Evolutionary conservation across 805 yeast genomes (phyloP).

Genomic region (Danielozyma ontarioensis): DNA sequence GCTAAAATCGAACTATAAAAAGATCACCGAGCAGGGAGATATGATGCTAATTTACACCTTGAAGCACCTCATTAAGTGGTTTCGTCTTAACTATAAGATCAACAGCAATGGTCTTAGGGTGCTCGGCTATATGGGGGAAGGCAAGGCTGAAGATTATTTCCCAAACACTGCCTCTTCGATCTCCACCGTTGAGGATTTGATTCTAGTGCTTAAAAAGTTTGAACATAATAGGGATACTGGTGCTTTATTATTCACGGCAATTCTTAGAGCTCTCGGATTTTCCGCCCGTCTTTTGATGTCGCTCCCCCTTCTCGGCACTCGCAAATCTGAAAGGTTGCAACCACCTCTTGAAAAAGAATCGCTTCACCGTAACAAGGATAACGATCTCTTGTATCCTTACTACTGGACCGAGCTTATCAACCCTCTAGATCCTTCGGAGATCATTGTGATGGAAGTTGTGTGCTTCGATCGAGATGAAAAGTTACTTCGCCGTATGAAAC

Average conservation of each 20-base stretch:
- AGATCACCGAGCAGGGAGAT: conserved; percentile 6
- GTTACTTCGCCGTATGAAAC: conserved; percentile 14
- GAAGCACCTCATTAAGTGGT: conserved; percentile 30
- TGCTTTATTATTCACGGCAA: conserved; percentile 27
- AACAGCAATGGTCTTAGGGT: conserved; percentile 25
- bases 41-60: conserved; percentile 20
- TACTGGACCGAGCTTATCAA: conserved; percentile 33
- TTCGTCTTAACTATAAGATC: conserved; percentile 23
- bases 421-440: conserved; percentile 19
- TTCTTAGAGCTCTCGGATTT: conserved; percentile 24
- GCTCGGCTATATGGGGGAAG: conserved; percentile 19
- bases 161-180: conserved; percentile 14
- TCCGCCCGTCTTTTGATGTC: conserved; percentile 27
- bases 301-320: conserved; percentile 18
- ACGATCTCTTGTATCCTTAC: conserved; percentile 30
- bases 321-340: conserved; percentile 10
- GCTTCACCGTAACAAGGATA: conserved; percentile 19
- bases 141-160: conserved; percentile 11
- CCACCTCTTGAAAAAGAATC: conserved; percentile 18
- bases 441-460: conserved; percentile 22
- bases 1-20: neutral
- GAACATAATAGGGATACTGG: conserved; percentile 28
- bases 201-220: conserved; percentile 14
- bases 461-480: conserved; percentile 26
- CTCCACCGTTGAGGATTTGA: conserved; percentile 4